Evolutionary conservation across 225 moss, liverwort and hornwort species (phyloP), one percentile per base, ranked within the genome.

Genomic region (Climacium dendroides): DNA sequence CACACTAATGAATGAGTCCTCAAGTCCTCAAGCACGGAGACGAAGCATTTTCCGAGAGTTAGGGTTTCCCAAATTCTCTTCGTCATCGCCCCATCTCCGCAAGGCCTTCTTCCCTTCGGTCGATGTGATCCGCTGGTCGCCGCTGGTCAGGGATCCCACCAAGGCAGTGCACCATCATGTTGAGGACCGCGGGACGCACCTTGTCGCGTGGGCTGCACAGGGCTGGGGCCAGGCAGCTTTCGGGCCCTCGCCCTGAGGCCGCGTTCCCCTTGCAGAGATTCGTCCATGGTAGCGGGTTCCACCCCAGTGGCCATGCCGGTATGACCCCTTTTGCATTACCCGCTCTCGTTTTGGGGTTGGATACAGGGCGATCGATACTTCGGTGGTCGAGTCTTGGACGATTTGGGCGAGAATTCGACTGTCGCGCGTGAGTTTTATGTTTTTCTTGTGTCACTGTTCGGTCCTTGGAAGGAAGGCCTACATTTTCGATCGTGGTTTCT

Each of bases 141-240:
- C 20, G 80, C 61, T 69, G 54, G 85, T n/a, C 85, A 76, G 76
- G 76, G 85, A 85, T 63, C 62, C 7, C n/a, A 14, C 43, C 52
- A 12, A 76, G 57, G 88, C 90, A 90, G 89, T 90, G 90, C 86
- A 92, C 35, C 75, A 92, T 92, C 78, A 92, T 92, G 92, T 90
- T 90, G 50, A 84, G 88, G 60, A 86, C 47, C 29, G 92, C 84
- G 62, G 88, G 92, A 17, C 88, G 92, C 25, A 20, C 58, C 63
- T 58, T 92, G 85, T 75, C 85, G 81, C 92, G 92, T 58, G 87
- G 26, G 85, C 85, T 92, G 50, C 74, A 79, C 74, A 83, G 88
- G 32, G 34, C 82, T 67, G 89, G 82, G 10, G 62, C 78, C 37
- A 43, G 48, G 77, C 80, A 45, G 77, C 76, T 50, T 16, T n/a